These are phyloP conservation scores for Claviceps fusiformis DNA, from an alignment of 2,329 filamentous ascomycete species.

Conservation along the genomic window DNA sequence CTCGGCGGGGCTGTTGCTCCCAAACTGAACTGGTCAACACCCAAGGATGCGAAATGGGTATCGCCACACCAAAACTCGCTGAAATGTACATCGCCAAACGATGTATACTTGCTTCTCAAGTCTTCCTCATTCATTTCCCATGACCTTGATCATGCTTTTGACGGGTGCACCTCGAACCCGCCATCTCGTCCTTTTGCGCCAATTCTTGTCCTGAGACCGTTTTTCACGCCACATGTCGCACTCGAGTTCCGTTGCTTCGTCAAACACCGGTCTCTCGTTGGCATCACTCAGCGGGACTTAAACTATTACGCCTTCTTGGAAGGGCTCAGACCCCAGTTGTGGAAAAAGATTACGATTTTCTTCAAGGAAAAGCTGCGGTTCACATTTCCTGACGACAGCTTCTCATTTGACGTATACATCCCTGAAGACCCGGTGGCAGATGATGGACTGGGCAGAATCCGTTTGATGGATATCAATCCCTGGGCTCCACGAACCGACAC, in stretches of 20 bases:
- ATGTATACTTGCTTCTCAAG: constrained; percentile 88
- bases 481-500: constrained; percentile 87
- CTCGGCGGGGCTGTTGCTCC: constrained; percentile 78
- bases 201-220: constrained; percentile 74
- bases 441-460: constrained; percentile 56
- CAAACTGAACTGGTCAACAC: constrained; percentile 95
- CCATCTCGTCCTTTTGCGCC: constrained; percentile 46
- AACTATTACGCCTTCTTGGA: constrained; percentile 79
- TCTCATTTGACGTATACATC: constrained; percentile 86
- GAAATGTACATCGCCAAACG: constrained; percentile 77
- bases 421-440: constrained; percentile 46
- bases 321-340: constrained; percentile 48
- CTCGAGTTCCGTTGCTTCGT: constrained; percentile 96
- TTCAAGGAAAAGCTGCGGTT: constrained; percentile 61
- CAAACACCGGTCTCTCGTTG: constrained; percentile 64
- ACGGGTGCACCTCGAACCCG: constrained; percentile 41
- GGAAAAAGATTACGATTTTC: constrained; percentile 58
- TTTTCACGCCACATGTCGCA: constrained; percentile 76
- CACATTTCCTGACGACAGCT: constrained; percentile 72
- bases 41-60: constrained; percentile 94
- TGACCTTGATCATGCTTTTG: constrained; percentile 86
- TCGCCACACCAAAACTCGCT: constrained; percentile 71
- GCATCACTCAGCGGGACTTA: constrained; percentile 75
- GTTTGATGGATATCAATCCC: constrained; percentile 88
- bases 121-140: constrained; percentile 90